Percentiles rank a stretch among this genome's conserved stretches.
These are phyloP conservation scores for Colletotrichum gigasporum DNA, from an alignment of 2,329 filamentous ascomycete genomes.

Conservation along the genomic window DNA sequence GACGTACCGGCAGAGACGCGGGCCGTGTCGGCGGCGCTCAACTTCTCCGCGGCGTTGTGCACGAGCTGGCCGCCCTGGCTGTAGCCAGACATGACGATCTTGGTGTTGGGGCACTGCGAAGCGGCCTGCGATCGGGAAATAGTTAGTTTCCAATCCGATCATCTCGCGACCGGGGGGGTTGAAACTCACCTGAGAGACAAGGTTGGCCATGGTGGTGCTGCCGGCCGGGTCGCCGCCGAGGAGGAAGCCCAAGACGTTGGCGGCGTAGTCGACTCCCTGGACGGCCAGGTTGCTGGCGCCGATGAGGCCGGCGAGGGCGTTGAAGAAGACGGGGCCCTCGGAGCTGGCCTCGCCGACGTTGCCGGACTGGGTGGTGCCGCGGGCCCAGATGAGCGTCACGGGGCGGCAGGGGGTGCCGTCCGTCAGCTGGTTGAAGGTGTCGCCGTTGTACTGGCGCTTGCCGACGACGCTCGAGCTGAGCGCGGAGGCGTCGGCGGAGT, in stretches of 20 bases:
- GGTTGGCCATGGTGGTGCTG: constrained; percentile 49
- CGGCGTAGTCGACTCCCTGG: constrained; percentile 64
- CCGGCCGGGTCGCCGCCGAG: constrained; percentile 54
- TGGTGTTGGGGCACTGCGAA: constrained; percentile 53
- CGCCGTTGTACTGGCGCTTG: constrained; percentile 28
- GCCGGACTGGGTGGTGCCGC: constrained; percentile 61
- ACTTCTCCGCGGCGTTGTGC: constrained; percentile 52
- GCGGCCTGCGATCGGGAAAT: constrained; percentile 40
- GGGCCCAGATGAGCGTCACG: constrained; percentile 64
- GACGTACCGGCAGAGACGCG: constrained; percentile 39
- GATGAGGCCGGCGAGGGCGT: constrained; percentile 51
- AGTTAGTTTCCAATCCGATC: neutral
- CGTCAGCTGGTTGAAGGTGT: constrained; percentile 32
- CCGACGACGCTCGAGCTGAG: constrained; percentile 7
- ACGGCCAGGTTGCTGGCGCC: constrained; percentile 55
- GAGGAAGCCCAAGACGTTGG: constrained; percentile 53
- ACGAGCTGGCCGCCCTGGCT: constrained; percentile 51
- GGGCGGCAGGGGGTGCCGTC: constrained; percentile 46
- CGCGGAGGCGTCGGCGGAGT: neutral
- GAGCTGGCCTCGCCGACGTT: constrained; percentile 57
- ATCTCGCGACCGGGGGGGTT: neutral
- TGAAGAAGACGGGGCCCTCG: constrained; percentile 59
- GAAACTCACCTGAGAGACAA: neutral
- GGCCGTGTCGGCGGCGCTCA: constrained; percentile 45
- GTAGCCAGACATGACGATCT: constrained; percentile 58